Base-by-base conservation (phyloP, 2,329 filamentous ascomycete genomes). In the Stagonosporopsis chrysanthemi region DNA sequence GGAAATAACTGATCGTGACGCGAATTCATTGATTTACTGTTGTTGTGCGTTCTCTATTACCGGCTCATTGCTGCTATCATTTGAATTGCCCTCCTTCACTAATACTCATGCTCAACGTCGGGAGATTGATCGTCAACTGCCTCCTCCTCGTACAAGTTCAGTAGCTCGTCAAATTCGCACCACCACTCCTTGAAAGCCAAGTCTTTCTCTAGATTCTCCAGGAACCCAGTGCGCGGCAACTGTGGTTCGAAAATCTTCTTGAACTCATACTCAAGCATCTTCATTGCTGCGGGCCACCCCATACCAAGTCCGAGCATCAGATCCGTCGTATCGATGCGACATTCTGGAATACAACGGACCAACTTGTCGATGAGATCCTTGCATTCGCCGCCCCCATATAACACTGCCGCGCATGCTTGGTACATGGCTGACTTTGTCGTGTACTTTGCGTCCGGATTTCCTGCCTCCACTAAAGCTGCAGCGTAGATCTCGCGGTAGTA, bases 401-500 rank as follows among this genome's bases (percentile, higher is more conserved):
- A 3, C 6, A 40, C 33, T 2, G 23, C 4, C 1, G 35, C 22
- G 1, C n/a, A n/a, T 6, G 40, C 24, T 14, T 44, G 33, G 11
- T 52, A 44, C 5, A 39, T 23, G 1, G 41, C 40, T 0, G 31
- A 52, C 14, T 24, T 55, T 19, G 19, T 5, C 1, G 60, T 56
- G 36, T 51, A 63, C 29, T 46, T 56, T 8, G 58, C 58, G 17
- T 65, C 63, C 0, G 42, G 23, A 44, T 22, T 23, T 40, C 52
- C 11, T 46, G 42, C 19, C 50, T 63, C 60, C 1, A 41, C 26
- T 46, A 63, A 47, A 1, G 60, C 57, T 9, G 52, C 48, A 17
- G 60, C 39, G 31, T 61, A 65, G 1, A 63, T 29, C 40, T 59
- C 17, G 4, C 57, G 52, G 24, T 65, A 65, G 15, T 47, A 31